These are phyloP conservation scores for Yamadazyma membranifaciens DNA, from an alignment of 1,139 yeast genomes.

Conservation along the genomic window DNA sequence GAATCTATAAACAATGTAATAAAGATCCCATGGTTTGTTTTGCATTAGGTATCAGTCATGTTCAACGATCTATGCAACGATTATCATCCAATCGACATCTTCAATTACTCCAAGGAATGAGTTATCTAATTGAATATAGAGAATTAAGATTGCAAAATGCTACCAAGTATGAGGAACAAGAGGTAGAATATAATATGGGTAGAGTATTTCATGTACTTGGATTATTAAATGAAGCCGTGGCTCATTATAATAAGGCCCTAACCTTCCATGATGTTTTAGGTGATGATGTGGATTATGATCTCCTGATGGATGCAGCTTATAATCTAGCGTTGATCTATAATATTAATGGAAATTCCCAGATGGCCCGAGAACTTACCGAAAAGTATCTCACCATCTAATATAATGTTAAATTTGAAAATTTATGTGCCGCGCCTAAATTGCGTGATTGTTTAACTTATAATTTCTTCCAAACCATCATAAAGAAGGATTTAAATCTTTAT, in stretches of 20 bases:
- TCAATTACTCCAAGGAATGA: conserved; percentile 83
- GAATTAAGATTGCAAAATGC: conserved; percentile 43
- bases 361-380: conserved; percentile 65
- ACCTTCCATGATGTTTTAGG: conserved; percentile 24
- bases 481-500: too few relatives aligned
- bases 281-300: conserved; percentile 43
- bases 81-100: conserved; percentile 81
- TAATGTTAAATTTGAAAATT: neutral
- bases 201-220: conserved; percentile 84
- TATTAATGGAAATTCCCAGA: conserved; percentile 64
- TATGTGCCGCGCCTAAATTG: neutral
- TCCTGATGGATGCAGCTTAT: conserved; percentile 80
- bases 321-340: conserved; percentile 75
- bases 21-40: conserved; percentile 79
- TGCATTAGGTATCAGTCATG: conserved; percentile 72
- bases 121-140: conserved; percentile 71
- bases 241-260: conserved; percentile 69
- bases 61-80: conserved; percentile 93
- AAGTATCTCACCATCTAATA: conserved; percentile 46
- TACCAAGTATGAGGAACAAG: conserved; percentile 61
- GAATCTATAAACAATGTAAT: conserved; percentile 61
- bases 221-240: conserved; percentile 66
- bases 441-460: too few relatives aligned
- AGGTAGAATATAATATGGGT: conserved; percentile 80
- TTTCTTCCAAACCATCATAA: too few relatives aligned